Conservation (phyloP, 192 early-diverging fungal genomes). For the Kappamyces sp. region DNA sequence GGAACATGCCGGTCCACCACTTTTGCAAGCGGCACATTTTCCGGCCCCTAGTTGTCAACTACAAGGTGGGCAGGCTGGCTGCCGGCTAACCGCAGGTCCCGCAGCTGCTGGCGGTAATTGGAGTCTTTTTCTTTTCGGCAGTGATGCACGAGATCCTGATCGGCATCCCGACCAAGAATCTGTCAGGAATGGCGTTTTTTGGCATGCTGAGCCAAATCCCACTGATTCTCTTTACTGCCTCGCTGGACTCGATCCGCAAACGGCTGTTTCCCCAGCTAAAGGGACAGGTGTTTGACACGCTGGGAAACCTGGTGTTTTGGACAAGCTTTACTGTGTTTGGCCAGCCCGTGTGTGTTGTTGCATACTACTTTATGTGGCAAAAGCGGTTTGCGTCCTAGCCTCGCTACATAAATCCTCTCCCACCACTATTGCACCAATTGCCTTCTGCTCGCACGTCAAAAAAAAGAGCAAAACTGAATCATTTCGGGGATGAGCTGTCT, state of each 20-base stretch:
- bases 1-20: constrained; percentile 78
- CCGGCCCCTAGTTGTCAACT: constrained; percentile 64
- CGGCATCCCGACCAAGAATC: constrained; percentile 73
- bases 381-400: no score
- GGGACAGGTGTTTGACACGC: constrained; percentile 30
- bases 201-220: constrained; percentile 33
- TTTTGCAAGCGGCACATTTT: constrained; percentile 74
- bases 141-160: constrained; percentile 81
- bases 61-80: constrained; percentile 24
- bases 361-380: no score
- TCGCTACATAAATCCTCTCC: no score
- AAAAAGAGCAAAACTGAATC: no score
- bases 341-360: no score
- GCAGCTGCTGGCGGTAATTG: constrained; percentile 49
- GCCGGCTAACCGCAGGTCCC: constrained; percentile 19
- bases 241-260: constrained; percentile 14
- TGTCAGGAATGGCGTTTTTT: constrained; percentile 76
- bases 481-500: no score
- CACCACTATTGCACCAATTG: no score
- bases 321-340: no score
- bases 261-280: neutral
- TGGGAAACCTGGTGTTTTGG: constrained; percentile 7
- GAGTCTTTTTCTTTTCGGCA: constrained; percentile 79
- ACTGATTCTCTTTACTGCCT: constrained; percentile 17
- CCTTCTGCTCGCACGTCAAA: no score